Base-by-base conservation (phyloP, 768 basidiomycete species). In the Trametes coccinea region DNA sequence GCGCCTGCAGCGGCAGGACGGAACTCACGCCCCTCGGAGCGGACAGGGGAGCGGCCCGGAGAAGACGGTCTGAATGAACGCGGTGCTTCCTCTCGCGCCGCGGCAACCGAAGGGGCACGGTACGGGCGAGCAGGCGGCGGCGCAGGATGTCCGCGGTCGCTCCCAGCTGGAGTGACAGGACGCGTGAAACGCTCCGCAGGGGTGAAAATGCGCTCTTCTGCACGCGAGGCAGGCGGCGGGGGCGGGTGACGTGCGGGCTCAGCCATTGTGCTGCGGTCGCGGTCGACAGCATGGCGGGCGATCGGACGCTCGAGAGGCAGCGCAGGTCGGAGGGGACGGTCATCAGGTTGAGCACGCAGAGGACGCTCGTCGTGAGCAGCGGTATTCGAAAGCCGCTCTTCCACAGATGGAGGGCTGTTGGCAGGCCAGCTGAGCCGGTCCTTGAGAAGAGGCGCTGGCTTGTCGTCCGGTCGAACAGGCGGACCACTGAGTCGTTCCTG, bases 401-500 rank as follows among this genome's bases (percentile, higher is more conserved):
- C 72, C 6, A 67, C 46, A 54, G 60, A 46, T 29, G 67, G 65
- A 4, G 53, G 56, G 46, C n/a, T 60, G 53, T 55, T 50, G 17
- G 66, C 56, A 37, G 59, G 53, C 16, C 65, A 68, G 48, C 50
- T 59, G 11, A 70, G 49, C 44, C 69, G 62, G 14, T 70, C 73
- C 37, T 71, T 70, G 1, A 67, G 44, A 17, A 61, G 65, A 43
- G 70, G 52, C 13, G 62, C 41, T 6, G 67, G 53, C 17, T 47
- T 52, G 34, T 63, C 64, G 33, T 60, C 57, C 39, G 44, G 22
- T 31, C 59, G 53, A 45, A 58, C 44, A 45, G 63, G 62, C 37
- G 66, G 66, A 17, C 41, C 46, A 27, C 61, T 63, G 34, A 73
- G 33, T 31, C 72, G 64, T 31, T 73, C 72, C 33, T 71, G 70